Conservation (phyloP, 2,329 filamentous ascomycete genomes). For the Epichloe baconii region DNA sequence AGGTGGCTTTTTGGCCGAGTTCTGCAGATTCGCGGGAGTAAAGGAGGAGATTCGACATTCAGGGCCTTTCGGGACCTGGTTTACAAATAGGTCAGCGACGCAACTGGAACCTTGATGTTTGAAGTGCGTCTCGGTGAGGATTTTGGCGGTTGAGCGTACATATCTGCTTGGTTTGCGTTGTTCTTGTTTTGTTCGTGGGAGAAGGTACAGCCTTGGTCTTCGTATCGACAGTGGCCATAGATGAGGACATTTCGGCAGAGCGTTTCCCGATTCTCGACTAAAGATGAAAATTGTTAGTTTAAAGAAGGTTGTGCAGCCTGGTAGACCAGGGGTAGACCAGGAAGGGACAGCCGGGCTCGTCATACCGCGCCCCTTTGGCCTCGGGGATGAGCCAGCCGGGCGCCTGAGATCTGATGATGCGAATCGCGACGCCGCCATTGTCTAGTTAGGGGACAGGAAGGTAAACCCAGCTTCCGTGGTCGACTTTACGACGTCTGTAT, state of each 20-base stretch:
- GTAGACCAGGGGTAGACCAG: neutral
- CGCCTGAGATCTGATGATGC: conserved; percentile 34
- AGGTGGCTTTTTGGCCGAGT: conserved; percentile 52
- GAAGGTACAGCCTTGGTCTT: conserved; percentile 83
- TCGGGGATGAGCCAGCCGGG: conserved; percentile 38
- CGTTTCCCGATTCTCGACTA: conserved; percentile 69
- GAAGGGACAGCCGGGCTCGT: conserved; percentile 8
- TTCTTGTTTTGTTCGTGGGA: conserved; percentile 67
- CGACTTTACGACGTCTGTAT: conserved; percentile 30
- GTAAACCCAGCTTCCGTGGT: conserved; percentile 20
- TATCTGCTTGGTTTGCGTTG: conserved; percentile 31
- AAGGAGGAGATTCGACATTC: conserved; percentile 94
- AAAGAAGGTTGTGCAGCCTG: neutral
- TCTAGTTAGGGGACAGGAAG: conserved; percentile 17
- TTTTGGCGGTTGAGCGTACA: conserved; percentile 25
- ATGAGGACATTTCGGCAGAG: conserved; percentile 87
- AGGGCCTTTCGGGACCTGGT: conserved; percentile 56
- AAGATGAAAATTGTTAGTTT: neutral
- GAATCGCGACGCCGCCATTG: conserved; percentile 35
- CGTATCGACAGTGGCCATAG: conserved; percentile 84
- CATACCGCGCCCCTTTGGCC: conserved; percentile 43
- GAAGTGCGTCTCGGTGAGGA: neutral
- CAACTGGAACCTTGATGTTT: neutral
- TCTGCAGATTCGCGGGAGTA: conserved; percentile 47
- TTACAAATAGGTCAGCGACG: neutral